Evolutionary conservation across 108 stramenopile species (phyloP), one percentile per base, ranked within the genome.

Genomic region (Mediolabrus comicus): DNA sequence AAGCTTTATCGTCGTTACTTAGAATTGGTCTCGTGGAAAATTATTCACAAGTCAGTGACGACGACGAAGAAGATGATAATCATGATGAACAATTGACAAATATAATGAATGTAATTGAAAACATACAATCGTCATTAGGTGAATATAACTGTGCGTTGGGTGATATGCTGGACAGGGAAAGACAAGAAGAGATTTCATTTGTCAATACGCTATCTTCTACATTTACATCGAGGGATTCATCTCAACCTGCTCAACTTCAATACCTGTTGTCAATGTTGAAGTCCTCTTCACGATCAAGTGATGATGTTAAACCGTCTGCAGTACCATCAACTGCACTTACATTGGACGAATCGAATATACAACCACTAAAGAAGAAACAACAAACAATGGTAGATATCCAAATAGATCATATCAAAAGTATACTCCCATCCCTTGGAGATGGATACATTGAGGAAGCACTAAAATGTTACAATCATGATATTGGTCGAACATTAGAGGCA

Each of bases 401-500:
- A 25, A 79, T 83, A 12, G 73, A 56, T 12, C 73, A 75, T 26
- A 38, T 83, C 17, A 59, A 59, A 16, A 58, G 35, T 22, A 67
- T 95, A 22, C 30, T 95, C 12, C 92, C 92, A 12, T 64, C 81
- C 67, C 71, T 91, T 24, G 94, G 94, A 12, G 87, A 88, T 39
- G 94, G 94, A 14, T 95, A 85, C 53, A 65, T 95, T 13, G 91
- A 95, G 76, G 73, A 83, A 26, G 91, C 86, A 2, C 75, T 95
- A 26, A 79, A 86, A 33, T 79, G 78, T 25, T 84, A 85, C 73
- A 63, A 83, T 26, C 77, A 83, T n/a, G 75, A 92, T 59, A 83
- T 88, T 0, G 84, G 86, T 66, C 56, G 65, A 22, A 92, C 92
- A 27, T 52, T 89, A 1, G 55, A 87, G 8, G 78, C 80, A 19